Percentiles rank a stretch among this genome's conserved stretches.
These are phyloP conservation scores for Sequoia sempervirens DNA, from an alignment of 75 land plant genomes.

Conservation along the genomic window DNA sequence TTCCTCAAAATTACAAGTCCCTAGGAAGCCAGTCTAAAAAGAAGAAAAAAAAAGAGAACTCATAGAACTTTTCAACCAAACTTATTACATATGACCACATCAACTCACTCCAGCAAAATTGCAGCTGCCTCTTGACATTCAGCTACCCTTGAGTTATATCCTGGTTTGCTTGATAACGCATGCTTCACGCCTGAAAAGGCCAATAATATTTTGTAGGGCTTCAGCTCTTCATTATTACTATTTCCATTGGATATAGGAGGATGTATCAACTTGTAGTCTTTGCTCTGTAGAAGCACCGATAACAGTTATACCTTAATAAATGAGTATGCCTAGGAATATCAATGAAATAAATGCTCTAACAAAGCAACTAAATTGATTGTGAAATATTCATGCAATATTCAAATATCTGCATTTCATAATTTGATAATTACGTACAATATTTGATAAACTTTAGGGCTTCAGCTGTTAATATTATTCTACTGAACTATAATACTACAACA, in stretches of 20 bases:
- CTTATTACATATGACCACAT: not conserved
- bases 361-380: not conserved
- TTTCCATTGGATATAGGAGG: constrained; percentile 27
- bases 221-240: constrained; percentile 6
- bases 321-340: constrained; percentile 1
- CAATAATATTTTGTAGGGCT: constrained; percentile 67
- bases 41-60: not conserved
- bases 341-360: not conserved
- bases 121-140: constrained; percentile 90
- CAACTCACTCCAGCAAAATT: constrained; percentile 56
- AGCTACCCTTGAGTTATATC: constrained; percentile 78
- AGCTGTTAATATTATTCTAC: not conserved
- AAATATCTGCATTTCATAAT: not conserved
- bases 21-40: not conserved
- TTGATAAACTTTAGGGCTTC: not conserved
- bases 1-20: not conserved
- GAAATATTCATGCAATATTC: not conserved
- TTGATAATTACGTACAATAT: not conserved
- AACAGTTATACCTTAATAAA: not conserved
- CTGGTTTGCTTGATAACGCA: constrained; percentile 63
- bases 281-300: constrained; percentile 27
- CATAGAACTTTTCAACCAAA: not conserved
- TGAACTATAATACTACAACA: not conserved
- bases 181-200: constrained; percentile 94
- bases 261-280: constrained; percentile 43